Percentiles rank a stretch among this genome's conserved stretches.
Evolutionary conservation across 768 basidiomycete species (phyloP).

Genomic region (Rhodotorula graminis): DNA sequence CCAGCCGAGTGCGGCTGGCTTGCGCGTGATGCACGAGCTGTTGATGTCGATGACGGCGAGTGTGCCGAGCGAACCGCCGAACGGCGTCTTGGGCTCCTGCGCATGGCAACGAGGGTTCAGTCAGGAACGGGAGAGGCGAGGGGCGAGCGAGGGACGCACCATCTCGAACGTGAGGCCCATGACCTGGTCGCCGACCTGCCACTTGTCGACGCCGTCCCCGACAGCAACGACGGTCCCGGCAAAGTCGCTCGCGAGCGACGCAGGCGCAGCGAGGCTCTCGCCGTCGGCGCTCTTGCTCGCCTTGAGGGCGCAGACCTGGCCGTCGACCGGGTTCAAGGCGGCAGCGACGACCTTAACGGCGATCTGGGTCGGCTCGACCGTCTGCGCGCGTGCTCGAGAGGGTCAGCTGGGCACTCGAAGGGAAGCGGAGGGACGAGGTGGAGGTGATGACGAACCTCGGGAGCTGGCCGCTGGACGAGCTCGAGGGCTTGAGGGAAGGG

Average conservation of each 20-base stretch:
- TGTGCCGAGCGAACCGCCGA: slow-evolving; percentile 12
- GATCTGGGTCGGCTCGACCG: slow-evolving; percentile 6
- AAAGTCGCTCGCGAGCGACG: slow-evolving; percentile 72
- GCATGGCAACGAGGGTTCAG: too few relatives aligned
- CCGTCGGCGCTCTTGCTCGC: too few relatives aligned
- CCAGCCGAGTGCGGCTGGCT: slow-evolving; percentile 14
- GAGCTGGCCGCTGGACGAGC: too few relatives aligned
- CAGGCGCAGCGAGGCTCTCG: too few relatives aligned
- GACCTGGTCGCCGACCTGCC: slow-evolving; percentile 66
- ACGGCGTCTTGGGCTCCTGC: neutral
- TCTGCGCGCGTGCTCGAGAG: neutral
- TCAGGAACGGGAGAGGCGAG: too few relatives aligned
- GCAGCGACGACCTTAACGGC: slow-evolving; percentile 20
- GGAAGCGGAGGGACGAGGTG: too few relatives aligned
- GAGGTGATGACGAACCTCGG: too few relatives aligned
- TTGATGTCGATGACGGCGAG: slow-evolving; percentile 24
- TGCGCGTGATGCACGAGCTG: slow-evolving; percentile 10
- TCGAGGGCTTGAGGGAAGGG: too few relatives aligned
- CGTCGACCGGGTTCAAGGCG: slow-evolving; percentile 25
- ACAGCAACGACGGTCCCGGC: slow-evolving; percentile 61
- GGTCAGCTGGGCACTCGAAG: too few relatives aligned
- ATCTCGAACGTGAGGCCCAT: slow-evolving; percentile 61
- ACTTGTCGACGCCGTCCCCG: slow-evolving; percentile 55
- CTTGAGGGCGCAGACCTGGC: slow-evolving; percentile 11
- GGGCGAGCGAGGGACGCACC: neutral